A percentile compares a stretch with the other conserved stretches of the same genome.
These are phyloP conservation scores for Lichtheimia hyalospora DNA, from an alignment of 371 early-diverging fungal species.

Conservation along the genomic window DNA sequence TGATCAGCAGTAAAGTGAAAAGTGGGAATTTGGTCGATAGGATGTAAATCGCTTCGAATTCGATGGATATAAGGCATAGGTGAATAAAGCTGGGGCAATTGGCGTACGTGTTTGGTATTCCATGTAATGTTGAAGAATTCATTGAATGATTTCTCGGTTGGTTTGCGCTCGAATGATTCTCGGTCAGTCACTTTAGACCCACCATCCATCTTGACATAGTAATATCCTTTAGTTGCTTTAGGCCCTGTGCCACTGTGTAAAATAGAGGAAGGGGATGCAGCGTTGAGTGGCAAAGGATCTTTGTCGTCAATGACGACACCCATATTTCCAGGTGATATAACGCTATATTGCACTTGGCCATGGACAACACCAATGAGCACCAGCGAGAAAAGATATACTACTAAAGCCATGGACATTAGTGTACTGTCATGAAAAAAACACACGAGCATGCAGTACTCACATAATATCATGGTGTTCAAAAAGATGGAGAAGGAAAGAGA, in stretches of 20 bases:
- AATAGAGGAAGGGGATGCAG: conserved; percentile 3
- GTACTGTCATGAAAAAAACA: neutral
- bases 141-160: conserved; percentile 3
- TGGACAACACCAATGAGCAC: neutral
- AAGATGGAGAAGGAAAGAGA: neutral
- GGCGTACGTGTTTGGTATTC: conserved; percentile 13
- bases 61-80: conserved; percentile 8
- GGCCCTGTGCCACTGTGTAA: conserved; percentile 9
- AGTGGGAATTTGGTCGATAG: conserved; percentile 29
- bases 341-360: neutral
- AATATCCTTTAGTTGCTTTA: conserved; percentile 1
- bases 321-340: neutral
- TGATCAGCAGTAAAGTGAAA: conserved; percentile 24
- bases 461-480: neutral
- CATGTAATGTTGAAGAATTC: conserved; percentile 19
- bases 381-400: neutral
- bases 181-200: neutral
- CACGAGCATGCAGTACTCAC: neutral
- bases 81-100: conserved; percentile 3
- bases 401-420: too few relatives aligned
- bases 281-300: neutral
- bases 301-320: conserved; percentile 12
- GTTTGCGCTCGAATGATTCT: conserved; percentile 1
- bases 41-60: conserved; percentile 7
- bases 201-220: neutral